Percentiles rank a stretch among this genome's conserved stretches.
Evolutionary conservation across 176 grass and related monocot genomes (phyloP).

Genomic region (Oryza longistaminata): DNA sequence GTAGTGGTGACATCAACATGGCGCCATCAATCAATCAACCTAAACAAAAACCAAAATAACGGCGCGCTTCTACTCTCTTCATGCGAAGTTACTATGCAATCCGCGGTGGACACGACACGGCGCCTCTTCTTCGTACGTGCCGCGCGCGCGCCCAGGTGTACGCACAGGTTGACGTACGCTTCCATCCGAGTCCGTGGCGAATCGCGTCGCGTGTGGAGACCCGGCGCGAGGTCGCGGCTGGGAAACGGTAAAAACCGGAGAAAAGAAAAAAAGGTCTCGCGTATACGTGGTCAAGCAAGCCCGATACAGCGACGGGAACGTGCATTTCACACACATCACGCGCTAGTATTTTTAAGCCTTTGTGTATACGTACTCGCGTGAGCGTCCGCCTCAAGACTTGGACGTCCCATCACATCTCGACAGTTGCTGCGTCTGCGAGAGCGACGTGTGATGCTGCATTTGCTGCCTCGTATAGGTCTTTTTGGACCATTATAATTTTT

Average conservation of each 20-base stretch:
- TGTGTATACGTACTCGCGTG: background rate
- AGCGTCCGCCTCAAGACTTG: background rate
- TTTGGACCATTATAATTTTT: background rate
- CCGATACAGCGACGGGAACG: slow-evolving; percentile 18
- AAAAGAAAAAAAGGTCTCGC: background rate
- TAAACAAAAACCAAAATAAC: background rate
- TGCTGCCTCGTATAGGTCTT: too few relatives aligned
- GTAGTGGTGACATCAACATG: background rate
- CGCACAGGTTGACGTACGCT: background rate
- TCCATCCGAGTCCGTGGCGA: background rate
- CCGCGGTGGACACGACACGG: background rate
- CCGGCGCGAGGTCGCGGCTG: background rate
- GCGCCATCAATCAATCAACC: background rate
- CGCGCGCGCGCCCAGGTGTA: background rate
- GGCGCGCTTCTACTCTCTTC: background rate
- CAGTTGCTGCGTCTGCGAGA: background rate
- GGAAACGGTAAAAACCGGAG: background rate
- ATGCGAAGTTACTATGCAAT: background rate
- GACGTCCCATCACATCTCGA: background rate
- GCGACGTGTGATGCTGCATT: slow-evolving; percentile 8
- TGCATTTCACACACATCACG: background rate
- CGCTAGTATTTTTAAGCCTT: background rate
- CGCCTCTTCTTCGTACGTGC: background rate
- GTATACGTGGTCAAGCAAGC: background rate
- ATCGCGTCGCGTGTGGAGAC: background rate